Conservation (phyloP, 306 rosid species). For the Argentina anserina region DNA sequence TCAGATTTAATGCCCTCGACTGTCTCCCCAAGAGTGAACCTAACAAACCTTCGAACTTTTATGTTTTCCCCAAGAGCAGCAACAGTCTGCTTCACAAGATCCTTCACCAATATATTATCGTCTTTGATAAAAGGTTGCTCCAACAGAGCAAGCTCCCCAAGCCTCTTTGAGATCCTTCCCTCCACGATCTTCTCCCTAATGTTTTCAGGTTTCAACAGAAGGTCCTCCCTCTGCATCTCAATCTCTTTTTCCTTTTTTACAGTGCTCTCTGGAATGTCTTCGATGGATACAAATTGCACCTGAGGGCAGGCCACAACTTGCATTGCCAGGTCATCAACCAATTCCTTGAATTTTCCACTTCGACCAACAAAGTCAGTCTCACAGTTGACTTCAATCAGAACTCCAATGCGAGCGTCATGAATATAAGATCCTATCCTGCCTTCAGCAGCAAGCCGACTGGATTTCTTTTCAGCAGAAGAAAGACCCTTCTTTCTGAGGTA, state of each 20-base stretch:
- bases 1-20: constrained; percentile 35
- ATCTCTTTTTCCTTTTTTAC: constrained; percentile 65
- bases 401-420: constrained; percentile 92
- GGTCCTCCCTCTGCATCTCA: constrained; percentile 95
- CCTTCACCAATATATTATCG: constrained; percentile 77
- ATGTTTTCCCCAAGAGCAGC: constrained; percentile 98
- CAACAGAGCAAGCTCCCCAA: constrained; percentile 85
- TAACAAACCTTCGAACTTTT: constrained; percentile 76
- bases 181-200: constrained; percentile 91
- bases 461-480: constrained; percentile 86
- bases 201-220: constrained; percentile 78
- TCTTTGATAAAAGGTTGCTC: constrained; percentile 94
- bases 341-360: constrained; percentile 78
- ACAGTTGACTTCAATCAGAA: constrained; percentile 88
- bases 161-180: constrained; percentile 92
- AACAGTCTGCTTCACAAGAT: constrained; percentile 91
- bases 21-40: constrained; percentile 82
- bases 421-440: constrained; percentile 94
- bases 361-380: constrained; percentile 96
- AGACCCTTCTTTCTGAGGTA: constrained; percentile 96
- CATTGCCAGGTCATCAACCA: constrained; percentile 94
- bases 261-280: constrained; percentile 66
- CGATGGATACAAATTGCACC: constrained; percentile 72
- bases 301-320: constrained; percentile 87
- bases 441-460: constrained; percentile 91